Evolutionary conservation across 305 asterid species (phyloP).

Genomic region (Solanum hybrid): DNA sequence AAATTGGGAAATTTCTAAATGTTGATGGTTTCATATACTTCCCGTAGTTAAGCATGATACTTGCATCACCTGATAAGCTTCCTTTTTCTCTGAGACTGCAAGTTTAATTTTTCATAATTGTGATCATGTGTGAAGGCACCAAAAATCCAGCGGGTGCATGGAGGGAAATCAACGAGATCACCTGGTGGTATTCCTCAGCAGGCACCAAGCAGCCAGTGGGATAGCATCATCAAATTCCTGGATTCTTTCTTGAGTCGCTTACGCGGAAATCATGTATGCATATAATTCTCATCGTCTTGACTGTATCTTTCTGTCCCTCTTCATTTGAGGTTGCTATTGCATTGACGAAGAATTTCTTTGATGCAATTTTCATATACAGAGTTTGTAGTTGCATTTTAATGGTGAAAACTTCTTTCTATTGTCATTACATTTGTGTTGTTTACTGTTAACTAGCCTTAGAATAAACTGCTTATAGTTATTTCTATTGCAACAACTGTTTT

Average conservation of each 20-base stretch:
- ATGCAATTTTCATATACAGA: neutral
- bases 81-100: neutral
- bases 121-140: conserved; percentile 55
- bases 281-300: neutral
- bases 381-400: neutral
- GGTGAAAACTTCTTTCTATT: neutral
- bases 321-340: neutral
- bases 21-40: neutral
- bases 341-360: neutral
- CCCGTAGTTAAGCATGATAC: neutral
- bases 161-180: conserved; percentile 81
- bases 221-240: conserved; percentile 81
- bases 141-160: conserved; percentile 84
- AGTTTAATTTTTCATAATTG: neutral
- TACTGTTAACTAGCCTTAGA: neutral
- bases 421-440: neutral
- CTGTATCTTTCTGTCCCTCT: neutral
- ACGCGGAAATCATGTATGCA: conserved; percentile 57
- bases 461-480: neutral
- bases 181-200: conserved; percentile 66
- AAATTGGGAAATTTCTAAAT: neutral
- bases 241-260: conserved; percentile 78
- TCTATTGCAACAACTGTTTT: neutral
- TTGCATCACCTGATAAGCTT: neutral
- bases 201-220: conserved; percentile 85